Conservation (phyloP, 331 rosid species). For the Dryas integrifolia region DNA sequence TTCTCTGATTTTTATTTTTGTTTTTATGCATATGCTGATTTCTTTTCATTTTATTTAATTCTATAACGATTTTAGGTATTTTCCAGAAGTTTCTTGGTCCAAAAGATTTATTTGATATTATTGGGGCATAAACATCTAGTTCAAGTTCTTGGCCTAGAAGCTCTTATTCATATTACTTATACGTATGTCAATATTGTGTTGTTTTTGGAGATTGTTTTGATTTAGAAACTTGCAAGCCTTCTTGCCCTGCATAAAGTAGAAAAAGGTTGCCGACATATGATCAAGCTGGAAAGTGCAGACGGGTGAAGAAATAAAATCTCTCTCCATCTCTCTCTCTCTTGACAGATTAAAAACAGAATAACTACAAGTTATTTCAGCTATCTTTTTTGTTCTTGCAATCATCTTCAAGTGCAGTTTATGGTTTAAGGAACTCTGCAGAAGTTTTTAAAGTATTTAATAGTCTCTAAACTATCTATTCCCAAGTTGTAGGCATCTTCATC, state of each 20-base stretch:
- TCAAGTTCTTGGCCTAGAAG: background rate
- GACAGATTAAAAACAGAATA: too few relatives aligned
- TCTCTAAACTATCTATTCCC: background rate
- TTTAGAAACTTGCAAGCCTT: background rate
- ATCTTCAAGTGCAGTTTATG: background rate
- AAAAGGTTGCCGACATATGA: background rate
- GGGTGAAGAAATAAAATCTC: too few relatives aligned
- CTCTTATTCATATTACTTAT: constrained; percentile 6
- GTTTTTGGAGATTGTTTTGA: background rate
- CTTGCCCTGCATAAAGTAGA: background rate
- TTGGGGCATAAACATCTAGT: background rate
- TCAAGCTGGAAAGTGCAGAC: too few relatives aligned
- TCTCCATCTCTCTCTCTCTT: too few relatives aligned
- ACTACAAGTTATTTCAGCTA: too few relatives aligned
- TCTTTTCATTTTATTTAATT: background rate
- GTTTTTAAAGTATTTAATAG: background rate
- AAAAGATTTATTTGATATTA: background rate
- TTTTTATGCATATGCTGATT: constrained; percentile 7
- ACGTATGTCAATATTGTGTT: background rate
- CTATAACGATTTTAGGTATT: background rate
- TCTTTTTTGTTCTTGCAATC: background rate
- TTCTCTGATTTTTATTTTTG: background rate
- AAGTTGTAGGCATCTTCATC: background rate
- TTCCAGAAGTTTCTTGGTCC: background rate
- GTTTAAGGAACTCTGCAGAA: background rate